Conservation (phyloP, 2,329 filamentous ascomycete species). For the Sporothrix pseudoabietina region DNA sequence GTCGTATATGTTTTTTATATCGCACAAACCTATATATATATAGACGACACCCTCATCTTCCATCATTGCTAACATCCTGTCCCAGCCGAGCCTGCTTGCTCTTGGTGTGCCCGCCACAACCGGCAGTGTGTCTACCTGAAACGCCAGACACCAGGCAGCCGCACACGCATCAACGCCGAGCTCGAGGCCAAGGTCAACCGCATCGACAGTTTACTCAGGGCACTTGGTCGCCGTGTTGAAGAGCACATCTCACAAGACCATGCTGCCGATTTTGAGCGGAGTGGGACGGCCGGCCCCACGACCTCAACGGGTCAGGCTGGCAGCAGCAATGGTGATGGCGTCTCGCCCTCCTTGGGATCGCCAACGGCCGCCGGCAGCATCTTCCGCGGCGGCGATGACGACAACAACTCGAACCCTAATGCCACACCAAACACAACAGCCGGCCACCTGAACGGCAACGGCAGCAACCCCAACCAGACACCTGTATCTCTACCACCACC, state of each 20-base stretch:
- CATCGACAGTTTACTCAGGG: slow-evolving; percentile 65
- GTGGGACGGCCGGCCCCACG: neutral
- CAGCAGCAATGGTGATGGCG: slow-evolving; percentile 10
- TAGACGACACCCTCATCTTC: neutral
- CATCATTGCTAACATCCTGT: neutral
- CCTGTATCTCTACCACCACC: neutral
- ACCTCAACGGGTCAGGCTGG: neutral
- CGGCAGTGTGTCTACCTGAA: slow-evolving; percentile 68
- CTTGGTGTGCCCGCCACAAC: slow-evolving; percentile 66
- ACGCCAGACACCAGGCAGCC: slow-evolving; percentile 66
- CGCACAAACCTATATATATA: neutral
- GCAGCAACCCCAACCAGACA: slow-evolving; percentile 45
- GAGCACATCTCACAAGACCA: slow-evolving; percentile 33
- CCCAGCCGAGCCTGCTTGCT: slow-evolving; percentile 66
- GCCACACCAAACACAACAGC: slow-evolving; percentile 37
- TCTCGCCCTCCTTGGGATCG: slow-evolving; percentile 15
- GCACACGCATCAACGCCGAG: slow-evolving; percentile 71
- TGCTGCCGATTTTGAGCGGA: slow-evolving; percentile 6
- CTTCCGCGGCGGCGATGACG: slow-evolving; percentile 34
- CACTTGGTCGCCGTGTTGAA: slow-evolving; percentile 52
- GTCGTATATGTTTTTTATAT: neutral
- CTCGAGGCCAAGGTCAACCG: slow-evolving; percentile 71
- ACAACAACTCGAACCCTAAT: slow-evolving; percentile 39
- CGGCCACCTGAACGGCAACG: slow-evolving; percentile 53
- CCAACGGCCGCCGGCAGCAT: slow-evolving; percentile 22